Evolutionary conservation across 2,329 filamentous ascomycete genomes (phyloP).

Genomic region (Triangularia verruculosa): DNA sequence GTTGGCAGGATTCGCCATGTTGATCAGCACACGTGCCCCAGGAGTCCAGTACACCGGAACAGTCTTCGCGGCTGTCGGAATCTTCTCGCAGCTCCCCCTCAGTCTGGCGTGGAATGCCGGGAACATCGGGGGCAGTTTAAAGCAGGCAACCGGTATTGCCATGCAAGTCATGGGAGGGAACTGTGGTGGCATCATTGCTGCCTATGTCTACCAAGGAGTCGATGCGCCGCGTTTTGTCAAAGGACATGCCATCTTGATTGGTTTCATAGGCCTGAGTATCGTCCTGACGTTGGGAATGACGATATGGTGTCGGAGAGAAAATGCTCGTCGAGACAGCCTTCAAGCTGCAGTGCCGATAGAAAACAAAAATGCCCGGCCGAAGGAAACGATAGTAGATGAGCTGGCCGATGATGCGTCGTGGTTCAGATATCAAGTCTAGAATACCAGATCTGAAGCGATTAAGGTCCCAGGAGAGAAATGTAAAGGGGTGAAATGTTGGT

Average conservation of each 20-base stretch:
- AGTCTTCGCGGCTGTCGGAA: conserved; percentile 63
- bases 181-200: conserved; percentile 55
- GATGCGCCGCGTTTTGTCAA: conserved; percentile 25
- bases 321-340: conserved; percentile 30
- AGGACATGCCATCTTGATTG: conserved; percentile 26
- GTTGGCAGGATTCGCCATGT: conserved; percentile 63
- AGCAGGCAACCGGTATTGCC: conserved; percentile 63
- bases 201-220: conserved; percentile 24
- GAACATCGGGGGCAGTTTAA: conserved; percentile 67
- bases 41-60: conserved; percentile 61
- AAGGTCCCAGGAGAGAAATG: no score
- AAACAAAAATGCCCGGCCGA: conserved; percentile 13
- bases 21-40: conserved; percentile 45
- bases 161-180: conserved; percentile 66
- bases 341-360: conserved; percentile 8
- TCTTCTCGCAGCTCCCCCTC: conserved; percentile 61
- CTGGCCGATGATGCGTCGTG: conserved; percentile 33
- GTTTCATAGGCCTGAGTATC: conserved; percentile 32
- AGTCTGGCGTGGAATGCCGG: conserved; percentile 66
- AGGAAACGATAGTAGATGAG: conserved; percentile 32
- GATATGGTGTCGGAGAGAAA: conserved; percentile 32
- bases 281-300: conserved; percentile 34
- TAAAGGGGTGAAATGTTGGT: no score
- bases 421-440: conserved; percentile 31
- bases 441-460: no score